A percentile compares a stretch with the other conserved stretches of the same genome.
phyloP scores from a whole-genome alignment of 345 rosid genomes.

The Cochlearia excelsa region DNA sequence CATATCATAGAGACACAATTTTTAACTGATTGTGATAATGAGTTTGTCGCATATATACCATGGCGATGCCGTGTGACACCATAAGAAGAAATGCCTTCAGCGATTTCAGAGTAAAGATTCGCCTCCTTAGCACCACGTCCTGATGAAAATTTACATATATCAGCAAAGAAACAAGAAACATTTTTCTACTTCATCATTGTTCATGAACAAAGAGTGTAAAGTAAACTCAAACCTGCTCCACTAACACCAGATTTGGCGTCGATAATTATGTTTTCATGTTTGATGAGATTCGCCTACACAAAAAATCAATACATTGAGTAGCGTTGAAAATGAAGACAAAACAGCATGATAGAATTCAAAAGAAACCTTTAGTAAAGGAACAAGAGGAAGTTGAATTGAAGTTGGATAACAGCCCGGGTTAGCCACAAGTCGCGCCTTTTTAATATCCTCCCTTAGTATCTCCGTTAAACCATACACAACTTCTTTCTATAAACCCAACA shows the following conservation, averaged over 20 bases:
- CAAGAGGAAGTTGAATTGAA: constrained; percentile 88
- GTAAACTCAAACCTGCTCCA: constrained; percentile 74
- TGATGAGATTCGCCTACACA: constrained; percentile 74
- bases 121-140: constrained; percentile 97
- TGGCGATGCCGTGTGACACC: constrained; percentile 93
- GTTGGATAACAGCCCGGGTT: constrained; percentile 99
- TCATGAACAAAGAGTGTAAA: not conserved
- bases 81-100: constrained; percentile 90
- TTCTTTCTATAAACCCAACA: constrained; percentile 53
- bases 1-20: constrained; percentile 5
- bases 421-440: constrained; percentile 73
- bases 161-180: constrained; percentile 19
- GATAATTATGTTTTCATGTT: constrained; percentile 57
- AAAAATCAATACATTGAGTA: constrained; percentile 4
- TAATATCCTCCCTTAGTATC: constrained; percentile 64
- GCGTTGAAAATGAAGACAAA: not conserved
- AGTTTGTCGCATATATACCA: constrained; percentile 41
- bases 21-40: not conserved
- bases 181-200: constrained; percentile 3
- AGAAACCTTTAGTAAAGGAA: constrained; percentile 78
- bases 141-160: constrained; percentile 32
- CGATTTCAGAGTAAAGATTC: constrained; percentile 69
- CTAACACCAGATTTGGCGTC: constrained; percentile 97
- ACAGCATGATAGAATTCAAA: not conserved
- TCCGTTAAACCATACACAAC: constrained; percentile 97